Conservation (phyloP, 352 stramenopile species). For the Pythium scleroteichum region DNA sequence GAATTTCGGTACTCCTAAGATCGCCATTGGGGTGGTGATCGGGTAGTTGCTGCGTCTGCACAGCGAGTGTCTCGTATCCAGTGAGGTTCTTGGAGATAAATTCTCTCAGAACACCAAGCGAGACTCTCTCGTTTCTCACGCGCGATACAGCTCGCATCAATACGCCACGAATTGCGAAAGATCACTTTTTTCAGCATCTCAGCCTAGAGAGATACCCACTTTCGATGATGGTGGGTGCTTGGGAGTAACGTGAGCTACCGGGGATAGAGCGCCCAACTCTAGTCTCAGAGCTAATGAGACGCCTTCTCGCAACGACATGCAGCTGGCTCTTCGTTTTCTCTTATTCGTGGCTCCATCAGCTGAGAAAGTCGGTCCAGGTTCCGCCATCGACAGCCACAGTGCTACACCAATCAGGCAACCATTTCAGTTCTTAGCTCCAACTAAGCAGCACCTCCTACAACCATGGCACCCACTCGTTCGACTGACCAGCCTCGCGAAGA, state of each 20-base stretch:
- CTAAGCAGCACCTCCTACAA: not conserved
- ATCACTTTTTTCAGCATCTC: too few relatives aligned
- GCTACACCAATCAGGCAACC: not conserved
- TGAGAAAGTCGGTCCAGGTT: not conserved
- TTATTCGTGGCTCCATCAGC: not conserved
- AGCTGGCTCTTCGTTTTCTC: not conserved
- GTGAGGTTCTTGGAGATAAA: too few relatives aligned
- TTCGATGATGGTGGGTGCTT: not conserved
- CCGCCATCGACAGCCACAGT: too few relatives aligned
- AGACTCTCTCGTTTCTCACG: too few relatives aligned
- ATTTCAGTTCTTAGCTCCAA: constrained; percentile 1
- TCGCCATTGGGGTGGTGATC: too few relatives aligned
- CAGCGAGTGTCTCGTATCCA: too few relatives aligned
- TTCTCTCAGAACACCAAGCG: too few relatives aligned
- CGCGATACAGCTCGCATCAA: too few relatives aligned
- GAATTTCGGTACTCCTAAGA: too few relatives aligned
- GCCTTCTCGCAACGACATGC: not conserved
- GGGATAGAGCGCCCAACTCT: not conserved
- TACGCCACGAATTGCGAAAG: too few relatives aligned
- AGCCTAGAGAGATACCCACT: not conserved
- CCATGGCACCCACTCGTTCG: not conserved
- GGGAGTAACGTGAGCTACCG: not conserved
- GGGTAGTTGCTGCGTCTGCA: too few relatives aligned
- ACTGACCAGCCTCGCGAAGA: constrained; percentile 7
- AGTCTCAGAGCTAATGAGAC: not conserved